These are phyloP conservation scores for Yarrowia sp. DNA, from an alignment of 805 yeast species.

Conservation along the genomic window DNA sequence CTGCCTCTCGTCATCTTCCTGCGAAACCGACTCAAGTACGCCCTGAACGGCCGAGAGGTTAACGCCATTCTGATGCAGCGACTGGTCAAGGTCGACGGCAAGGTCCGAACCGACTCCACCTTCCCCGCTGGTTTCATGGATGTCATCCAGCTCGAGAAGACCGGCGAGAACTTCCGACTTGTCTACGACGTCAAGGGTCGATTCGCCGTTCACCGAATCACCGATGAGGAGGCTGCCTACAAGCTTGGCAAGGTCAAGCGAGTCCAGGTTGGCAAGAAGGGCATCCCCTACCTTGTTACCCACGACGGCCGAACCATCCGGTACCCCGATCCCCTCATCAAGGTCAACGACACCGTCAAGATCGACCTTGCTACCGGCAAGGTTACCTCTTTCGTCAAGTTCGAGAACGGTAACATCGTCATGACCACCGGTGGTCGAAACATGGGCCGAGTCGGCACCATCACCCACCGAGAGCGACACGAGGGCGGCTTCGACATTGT, in stretches of 20 bases:
- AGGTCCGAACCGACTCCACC: constrained; percentile 98
- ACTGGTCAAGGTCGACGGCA: constrained; percentile 98
- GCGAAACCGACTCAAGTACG: constrained; percentile 99
- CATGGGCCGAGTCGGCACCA: constrained; percentile 97
- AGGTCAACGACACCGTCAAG: constrained; percentile 97
- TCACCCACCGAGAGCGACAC: constrained; percentile 95
- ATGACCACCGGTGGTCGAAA: constrained; percentile 98
- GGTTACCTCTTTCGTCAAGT: constrained; percentile 85
- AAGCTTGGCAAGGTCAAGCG: constrained; percentile 98
- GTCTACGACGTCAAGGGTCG: constrained; percentile 99
- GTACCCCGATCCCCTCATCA: constrained; percentile 98
- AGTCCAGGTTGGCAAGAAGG: constrained; percentile 98
- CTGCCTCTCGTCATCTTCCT: constrained; percentile 95
- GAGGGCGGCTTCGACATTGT: constrained; percentile 98
- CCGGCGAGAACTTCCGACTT: constrained; percentile 99
- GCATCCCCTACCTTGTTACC: constrained; percentile 97
- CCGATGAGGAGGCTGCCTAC: constrained; percentile 98
- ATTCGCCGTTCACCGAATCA: constrained; percentile 99
- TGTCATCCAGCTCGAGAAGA: constrained; percentile 95
- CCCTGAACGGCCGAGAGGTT: constrained; percentile 98
- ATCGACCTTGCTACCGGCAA: constrained; percentile 96
- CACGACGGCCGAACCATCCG: constrained; percentile 99
- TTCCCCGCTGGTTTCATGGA: constrained; percentile 99
- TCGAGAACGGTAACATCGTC: constrained; percentile 90
- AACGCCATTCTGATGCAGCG: constrained; percentile 98